phyloP scores from a whole-genome alignment of 2,329 filamentous ascomycete genomes.

The Sclerotinia minor region DNA sequence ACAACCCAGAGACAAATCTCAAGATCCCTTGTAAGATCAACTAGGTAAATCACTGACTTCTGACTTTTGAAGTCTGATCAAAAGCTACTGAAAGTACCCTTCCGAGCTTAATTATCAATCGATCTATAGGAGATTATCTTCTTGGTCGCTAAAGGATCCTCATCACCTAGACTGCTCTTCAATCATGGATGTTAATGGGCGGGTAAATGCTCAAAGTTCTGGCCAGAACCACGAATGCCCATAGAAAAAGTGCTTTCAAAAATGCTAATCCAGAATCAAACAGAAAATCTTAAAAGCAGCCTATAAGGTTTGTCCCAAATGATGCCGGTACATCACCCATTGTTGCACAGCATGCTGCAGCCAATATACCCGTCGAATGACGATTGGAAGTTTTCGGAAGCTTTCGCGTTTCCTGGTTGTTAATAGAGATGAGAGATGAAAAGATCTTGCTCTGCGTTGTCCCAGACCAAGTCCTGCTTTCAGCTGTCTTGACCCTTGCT shows the following conservation, averaged over 20 bases:
- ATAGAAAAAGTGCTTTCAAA: neutral
- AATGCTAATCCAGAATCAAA: neutral
- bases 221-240: neutral
- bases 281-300: constrained; percentile 5
- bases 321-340: neutral
- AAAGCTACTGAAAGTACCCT: neutral
- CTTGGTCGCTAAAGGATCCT: too few relatives aligned
- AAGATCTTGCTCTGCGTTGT: neutral
- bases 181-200: too few relatives aligned
- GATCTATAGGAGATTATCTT: too few relatives aligned
- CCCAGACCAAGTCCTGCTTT: neutral
- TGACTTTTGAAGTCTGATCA: neutral
- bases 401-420: constrained; percentile 14
- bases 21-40: neutral
- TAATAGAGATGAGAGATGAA: constrained; percentile 21
- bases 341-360: constrained; percentile 9
- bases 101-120: neutral
- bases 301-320: constrained; percentile 6
- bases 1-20: neutral
- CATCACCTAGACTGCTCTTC: too few relatives aligned
- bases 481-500: neutral
- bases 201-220: neutral
- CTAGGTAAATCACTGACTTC: neutral
- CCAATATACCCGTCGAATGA: neutral
- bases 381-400: constrained; percentile 5